These are phyloP conservation scores for Triglochin maritima DNA, from an alignment of 106 monocot species.

Conservation along the genomic window DNA sequence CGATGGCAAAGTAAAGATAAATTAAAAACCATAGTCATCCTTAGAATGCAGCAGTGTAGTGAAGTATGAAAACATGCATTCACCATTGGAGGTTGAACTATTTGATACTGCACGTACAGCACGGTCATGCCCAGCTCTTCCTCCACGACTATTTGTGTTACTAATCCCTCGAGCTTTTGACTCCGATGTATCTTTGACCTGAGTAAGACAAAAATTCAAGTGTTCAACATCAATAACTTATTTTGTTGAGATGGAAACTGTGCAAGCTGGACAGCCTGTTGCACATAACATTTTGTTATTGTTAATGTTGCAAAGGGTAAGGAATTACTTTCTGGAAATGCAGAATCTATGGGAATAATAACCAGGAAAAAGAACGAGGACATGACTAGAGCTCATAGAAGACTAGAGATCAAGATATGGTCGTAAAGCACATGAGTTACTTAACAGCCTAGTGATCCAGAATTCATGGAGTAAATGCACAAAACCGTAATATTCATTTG, in stretches of 20 bases:
- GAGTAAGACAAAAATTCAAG: background rate
- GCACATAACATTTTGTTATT: background rate
- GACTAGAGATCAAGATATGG: too few relatives aligned
- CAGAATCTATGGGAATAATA: too few relatives aligned
- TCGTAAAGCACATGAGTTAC: too few relatives aligned
- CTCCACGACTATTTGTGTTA: conserved; percentile 4
- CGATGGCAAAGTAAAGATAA: background rate
- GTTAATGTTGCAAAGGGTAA: background rate
- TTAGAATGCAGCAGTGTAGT: background rate
- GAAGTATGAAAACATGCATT: background rate
- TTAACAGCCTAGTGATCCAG: too few relatives aligned
- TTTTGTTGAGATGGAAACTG: background rate
- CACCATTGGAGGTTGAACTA: conserved; percentile 5
- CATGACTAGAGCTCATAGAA: too few relatives aligned
- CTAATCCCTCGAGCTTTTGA: conserved; percentile 1
- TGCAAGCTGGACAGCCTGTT: background rate
- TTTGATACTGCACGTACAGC: conserved; percentile 1
- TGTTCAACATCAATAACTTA: background rate
- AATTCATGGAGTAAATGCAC: too few relatives aligned
- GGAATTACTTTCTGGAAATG: too few relatives aligned
- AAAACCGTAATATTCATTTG: too few relatives aligned
- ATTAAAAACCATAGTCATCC: background rate
- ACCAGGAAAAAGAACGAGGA: too few relatives aligned
- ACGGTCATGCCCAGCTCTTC: conserved; percentile 6
- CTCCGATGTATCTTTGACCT: conserved; percentile 7